Base-by-base conservation (phyloP, 2,329 filamentous ascomycete genomes). In the Diaporthe humulicola region DNA sequence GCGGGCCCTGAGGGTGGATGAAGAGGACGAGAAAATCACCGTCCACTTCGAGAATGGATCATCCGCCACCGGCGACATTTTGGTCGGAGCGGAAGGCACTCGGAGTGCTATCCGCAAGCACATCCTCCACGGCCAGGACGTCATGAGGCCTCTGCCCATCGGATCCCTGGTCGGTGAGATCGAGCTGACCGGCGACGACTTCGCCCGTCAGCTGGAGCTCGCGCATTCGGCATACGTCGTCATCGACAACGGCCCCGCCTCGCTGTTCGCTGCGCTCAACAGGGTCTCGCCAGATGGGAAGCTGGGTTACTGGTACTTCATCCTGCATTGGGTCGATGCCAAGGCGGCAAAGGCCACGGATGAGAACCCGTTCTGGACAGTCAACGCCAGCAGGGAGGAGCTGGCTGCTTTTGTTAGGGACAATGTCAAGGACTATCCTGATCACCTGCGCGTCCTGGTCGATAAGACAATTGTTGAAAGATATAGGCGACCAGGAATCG, bases 21-120 rank as follows among this genome's bases (percentile, higher is more conserved):
- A 84, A 9, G 82, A 86, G 4, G 76, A 77, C 0, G 79, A 83
- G 2, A 77, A 75, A 1, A 84, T 87, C 22, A 85, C 82, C 0
- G 83, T 85, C 0, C 76, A 81, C 50, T 89, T 89, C 76, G 80
- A 83, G 22, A 87, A 88, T 75, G 85, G 84, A 9, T 82, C 83
- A 3, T 81, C 80, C 1, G 84, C 81, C 4, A 82, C 79, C 4
- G 88, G 88, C 0, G 82, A 84, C n/a, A 80, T 89, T 4, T 78
- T 89, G 1, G 80, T 89, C 17, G 87, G 86, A 22, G 85, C 85
- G 17, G 88, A 90, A 76, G 88, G 88, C 8, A 79, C 82, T 7
- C 82, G 81, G 52, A 85, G 83, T 40, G 80, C 74, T 78, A 81
- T 83, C 8, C 80, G 84, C 22, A 79, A 81, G 61, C 78, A 81